Percentiles rank a stretch among this genome's conserved stretches.
These are phyloP conservation scores for Exutisphaerella laricina DNA, from an alignment of 2,329 filamentous ascomycete genomes.

Conservation along the genomic window DNA sequence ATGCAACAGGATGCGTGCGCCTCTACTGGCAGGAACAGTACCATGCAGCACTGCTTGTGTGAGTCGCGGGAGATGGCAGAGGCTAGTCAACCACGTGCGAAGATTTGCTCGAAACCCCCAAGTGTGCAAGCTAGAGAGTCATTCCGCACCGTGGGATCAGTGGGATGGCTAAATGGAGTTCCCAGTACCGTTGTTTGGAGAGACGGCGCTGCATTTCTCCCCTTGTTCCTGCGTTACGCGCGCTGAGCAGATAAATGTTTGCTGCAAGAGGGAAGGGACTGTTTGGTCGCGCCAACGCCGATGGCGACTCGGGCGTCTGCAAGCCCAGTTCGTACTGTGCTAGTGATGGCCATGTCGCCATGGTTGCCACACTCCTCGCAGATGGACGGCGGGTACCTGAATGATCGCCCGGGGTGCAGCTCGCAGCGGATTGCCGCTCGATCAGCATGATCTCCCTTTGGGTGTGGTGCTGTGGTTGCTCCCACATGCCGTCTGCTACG, in stretches of 20 bases:
- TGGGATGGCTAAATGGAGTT: slow-evolving; percentile 6
- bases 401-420: slow-evolving; percentile 11
- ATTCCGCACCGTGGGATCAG: no score
- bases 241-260: not conserved
- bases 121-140: no score
- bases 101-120: not conserved
- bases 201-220: not conserved
- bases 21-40: not conserved
- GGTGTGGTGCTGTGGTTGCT: not conserved
- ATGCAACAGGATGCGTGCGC: not conserved
- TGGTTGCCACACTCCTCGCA: not conserved
- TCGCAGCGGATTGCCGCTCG: not conserved
- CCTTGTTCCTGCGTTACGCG: slow-evolving; percentile 8
- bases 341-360: not conserved
- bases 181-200: slow-evolving; percentile 2
- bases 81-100: not conserved
- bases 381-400: slow-evolving; percentile 7
- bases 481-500: no score
- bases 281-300: not conserved
- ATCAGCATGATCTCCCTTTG: slow-evolving; percentile 4
- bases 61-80: slow-evolving; percentile 1
- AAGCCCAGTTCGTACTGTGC: no score
- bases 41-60: not conserved
- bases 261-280: no score
- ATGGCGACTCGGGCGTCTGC: no score